Base-by-base conservation (phyloP, 2,329 filamentous ascomycete species). In the Intubia oerlemansii region DNA sequence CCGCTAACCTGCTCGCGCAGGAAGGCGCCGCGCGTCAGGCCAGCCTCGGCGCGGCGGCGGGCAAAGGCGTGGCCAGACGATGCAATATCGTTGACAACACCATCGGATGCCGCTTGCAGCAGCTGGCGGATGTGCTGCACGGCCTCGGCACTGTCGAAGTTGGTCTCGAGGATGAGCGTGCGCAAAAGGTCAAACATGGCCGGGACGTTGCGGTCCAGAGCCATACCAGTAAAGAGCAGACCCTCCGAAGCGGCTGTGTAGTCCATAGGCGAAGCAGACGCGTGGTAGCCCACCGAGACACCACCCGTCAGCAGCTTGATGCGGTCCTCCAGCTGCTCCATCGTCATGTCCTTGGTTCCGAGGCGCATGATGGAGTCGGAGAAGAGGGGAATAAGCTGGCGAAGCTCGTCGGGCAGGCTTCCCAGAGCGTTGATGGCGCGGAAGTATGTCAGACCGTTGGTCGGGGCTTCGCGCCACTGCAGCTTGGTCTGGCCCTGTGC, bases 221-320 rank as follows among this genome's bases (percentile, higher is more conserved):
- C 84, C 56, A 77, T 91, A 11, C 88, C 85, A 4, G 72, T 72
- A 32, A 95, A 72, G 10, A 75, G 66, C 16, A 98, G 55, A 1
- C 88, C 88, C 50, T 98, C 88, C 12, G 66, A 70, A 7, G 72
- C 76, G 16, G 63, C 56, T 17, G 64, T 60, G 31, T 79, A 68
- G 38, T 85, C 67, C 2, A 62, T 62, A 1, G 85, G 80, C 3
- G 72, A 81, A 0, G 84, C 67, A 0, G 75, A 71, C n/a, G 75
- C 67, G 50, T 90, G 78, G 40, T 92, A 84, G 2, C 76, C 72
- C 11, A 90, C 71, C 3, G 73, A 78, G 21, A 98, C 66, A 8
- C 88, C 88, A 13, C 88, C 88, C 2, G 88, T 95, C 54, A 90
- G 91, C 17, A 95, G 62, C 49, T 95, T 95, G 48, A 98, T 93